These are phyloP conservation scores for Gamsiella multidivaricata DNA, from an alignment of 192 early-diverging fungal genomes.

Conservation along the genomic window DNA sequence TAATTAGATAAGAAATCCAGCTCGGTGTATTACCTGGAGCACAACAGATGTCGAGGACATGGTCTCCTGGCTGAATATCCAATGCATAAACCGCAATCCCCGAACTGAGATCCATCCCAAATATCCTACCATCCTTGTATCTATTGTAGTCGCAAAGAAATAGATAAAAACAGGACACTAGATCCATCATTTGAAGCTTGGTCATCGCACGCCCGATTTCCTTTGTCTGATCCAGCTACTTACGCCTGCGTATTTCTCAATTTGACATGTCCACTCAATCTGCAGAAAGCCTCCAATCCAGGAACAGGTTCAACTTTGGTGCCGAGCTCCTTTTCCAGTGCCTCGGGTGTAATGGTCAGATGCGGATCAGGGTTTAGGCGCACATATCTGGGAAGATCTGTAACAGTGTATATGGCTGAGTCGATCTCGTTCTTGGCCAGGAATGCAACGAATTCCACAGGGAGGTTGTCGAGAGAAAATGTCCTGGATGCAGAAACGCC, in stretches of 20 bases:
- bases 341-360: conserved; percentile 52
- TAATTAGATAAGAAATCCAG: not conserved
- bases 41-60: conserved; percentile 91
- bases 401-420: conserved; percentile 68
- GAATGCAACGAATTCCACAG: conserved; percentile 74
- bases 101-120: conserved; percentile 88
- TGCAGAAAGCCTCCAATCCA: conserved; percentile 72
- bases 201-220: too few relatives aligned
- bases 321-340: conserved; percentile 59
- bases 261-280: conserved; percentile 54
- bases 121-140: conserved; percentile 60
- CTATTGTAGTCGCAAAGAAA: conserved; percentile 25
- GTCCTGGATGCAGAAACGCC: not conserved
- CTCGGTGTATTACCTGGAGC: conserved; percentile 74
- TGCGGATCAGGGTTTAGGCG: conserved; percentile 65
- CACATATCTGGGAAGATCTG: conserved; percentile 79
- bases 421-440: conserved; percentile 77
- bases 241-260: conserved; percentile 65
- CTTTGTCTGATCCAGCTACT: too few relatives aligned
- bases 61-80: conserved; percentile 75
- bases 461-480: conserved; percentile 60
- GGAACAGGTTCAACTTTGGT: conserved; percentile 59
- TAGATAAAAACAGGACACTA: too few relatives aligned
- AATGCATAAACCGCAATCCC: conserved; percentile 87
- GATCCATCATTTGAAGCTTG: too few relatives aligned